A percentile compares a stretch with the other conserved stretches of the same genome.
Evolutionary conservation across 192 early-diverging fungal genomes (phyloP).

Genomic region (Coemansia sp.): DNA sequence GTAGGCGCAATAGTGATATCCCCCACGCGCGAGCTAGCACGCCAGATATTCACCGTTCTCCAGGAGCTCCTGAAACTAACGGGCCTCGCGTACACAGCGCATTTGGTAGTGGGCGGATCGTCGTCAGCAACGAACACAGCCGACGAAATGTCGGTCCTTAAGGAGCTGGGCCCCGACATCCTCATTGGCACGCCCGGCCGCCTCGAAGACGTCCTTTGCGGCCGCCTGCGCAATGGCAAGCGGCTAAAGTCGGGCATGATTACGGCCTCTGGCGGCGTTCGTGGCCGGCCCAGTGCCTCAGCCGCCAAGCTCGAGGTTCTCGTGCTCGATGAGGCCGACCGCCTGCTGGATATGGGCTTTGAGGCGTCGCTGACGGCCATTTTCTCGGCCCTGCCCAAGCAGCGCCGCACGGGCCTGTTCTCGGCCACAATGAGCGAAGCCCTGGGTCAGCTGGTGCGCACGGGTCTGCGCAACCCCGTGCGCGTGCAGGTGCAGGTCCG

Average conservation of each 20-base stretch:
- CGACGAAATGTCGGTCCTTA: constrained; percentile 49
- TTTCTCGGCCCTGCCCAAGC: constrained; percentile 80
- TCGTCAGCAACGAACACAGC: constrained; percentile 44
- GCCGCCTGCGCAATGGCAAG: constrained; percentile 32
- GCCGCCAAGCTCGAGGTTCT: constrained; percentile 82
- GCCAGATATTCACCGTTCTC: constrained; percentile 80
- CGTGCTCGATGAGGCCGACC: constrained; percentile 93
- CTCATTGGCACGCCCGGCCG: constrained; percentile 91
- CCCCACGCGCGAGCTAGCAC: constrained; percentile 87
- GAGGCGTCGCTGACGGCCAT: constrained; percentile 76
- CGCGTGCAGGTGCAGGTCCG: constrained; percentile 88
- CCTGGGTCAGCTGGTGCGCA: constrained; percentile 74
- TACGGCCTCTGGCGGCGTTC: constrained; percentile 41
- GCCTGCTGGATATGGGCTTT: constrained; percentile 95
- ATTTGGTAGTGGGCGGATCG: constrained; percentile 49
- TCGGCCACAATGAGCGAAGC: constrained; percentile 97
- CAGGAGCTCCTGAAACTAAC: constrained; percentile 54
- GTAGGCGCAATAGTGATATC: constrained; percentile 88
- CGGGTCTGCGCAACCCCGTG: constrained; percentile 91
- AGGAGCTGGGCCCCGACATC: constrained; percentile 71
- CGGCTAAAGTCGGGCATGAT: constrained; percentile 44
- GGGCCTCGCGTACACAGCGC: constrained; percentile 21
- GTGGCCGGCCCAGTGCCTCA: constrained; percentile 52
- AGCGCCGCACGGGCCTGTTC: constrained; percentile 93
- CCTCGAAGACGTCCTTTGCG: constrained; percentile 74